These are phyloP conservation scores for Aureobasidium namibiae DNA, from an alignment of 2,329 filamentous ascomycete species.

Conservation along the genomic window DNA sequence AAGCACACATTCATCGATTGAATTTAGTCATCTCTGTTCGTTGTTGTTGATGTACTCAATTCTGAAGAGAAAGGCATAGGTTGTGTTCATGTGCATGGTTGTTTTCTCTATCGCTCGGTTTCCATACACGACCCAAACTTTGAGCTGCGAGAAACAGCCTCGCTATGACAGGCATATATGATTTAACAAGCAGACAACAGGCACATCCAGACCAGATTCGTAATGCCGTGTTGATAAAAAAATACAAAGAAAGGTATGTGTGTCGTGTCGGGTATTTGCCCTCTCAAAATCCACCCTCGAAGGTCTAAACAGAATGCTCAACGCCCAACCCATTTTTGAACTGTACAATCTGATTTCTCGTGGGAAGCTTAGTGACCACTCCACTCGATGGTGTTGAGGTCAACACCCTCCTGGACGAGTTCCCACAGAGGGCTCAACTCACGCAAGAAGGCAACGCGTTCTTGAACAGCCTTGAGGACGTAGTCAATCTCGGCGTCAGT, in stretches of 20 bases:
- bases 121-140: no score
- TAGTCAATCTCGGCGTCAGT: slow-evolving; percentile 95
- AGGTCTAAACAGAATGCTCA: not conserved
- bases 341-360: not conserved
- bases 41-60: no score
- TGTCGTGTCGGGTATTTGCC: not conserved
- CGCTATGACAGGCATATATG: no score
- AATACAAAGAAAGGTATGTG: not conserved
- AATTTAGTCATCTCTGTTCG: no score
- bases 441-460: slow-evolving; percentile 84
- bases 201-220: not conserved
- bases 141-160: no score
- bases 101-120: no score
- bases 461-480: slow-evolving; percentile 84
- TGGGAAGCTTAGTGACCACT: slow-evolving; percentile 69
- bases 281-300: not conserved
- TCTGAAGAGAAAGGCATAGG: no score
- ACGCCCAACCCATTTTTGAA: not conserved
- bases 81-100: no score
- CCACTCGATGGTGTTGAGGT: slow-evolving; percentile 95
- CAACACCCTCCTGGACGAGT: slow-evolving; percentile 91
- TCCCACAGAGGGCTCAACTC: slow-evolving; percentile 97
- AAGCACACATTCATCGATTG: no score
- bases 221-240: not conserved
- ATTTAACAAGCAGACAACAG: no score